Percentiles rank a stretch among this genome's conserved stretches.
Conservation (phyloP, 1,139 yeast genomes). For the Williopsis jadinii region DNA sequence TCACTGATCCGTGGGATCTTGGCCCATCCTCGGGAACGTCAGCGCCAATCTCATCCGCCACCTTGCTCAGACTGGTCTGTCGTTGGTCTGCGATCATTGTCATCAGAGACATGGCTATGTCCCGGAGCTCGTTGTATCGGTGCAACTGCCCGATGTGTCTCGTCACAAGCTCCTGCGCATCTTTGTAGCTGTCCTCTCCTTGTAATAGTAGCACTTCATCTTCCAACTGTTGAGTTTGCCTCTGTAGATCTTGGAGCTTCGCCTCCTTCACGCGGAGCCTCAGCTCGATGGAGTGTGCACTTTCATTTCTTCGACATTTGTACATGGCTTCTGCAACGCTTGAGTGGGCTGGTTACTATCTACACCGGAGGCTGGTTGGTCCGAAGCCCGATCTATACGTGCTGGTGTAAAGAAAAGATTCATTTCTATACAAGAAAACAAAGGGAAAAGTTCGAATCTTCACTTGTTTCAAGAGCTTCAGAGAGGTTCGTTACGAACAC, state of each 20-base stretch:
- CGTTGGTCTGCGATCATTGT: constrained; percentile 47
- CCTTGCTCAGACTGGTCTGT: constrained; percentile 34
- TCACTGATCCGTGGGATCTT: no score
- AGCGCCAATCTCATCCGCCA: constrained; percentile 30
- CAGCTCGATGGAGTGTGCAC: no score
- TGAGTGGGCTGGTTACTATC: no score
- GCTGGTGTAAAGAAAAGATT: no score
- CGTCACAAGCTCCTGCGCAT: constrained; percentile 26
- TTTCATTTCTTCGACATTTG: no score
- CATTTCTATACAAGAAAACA: no score
- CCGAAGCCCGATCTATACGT: no score
- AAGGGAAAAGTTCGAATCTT: no score
- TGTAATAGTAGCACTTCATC: not conserved
- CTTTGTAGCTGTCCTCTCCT: not conserved
- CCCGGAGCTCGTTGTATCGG: constrained; percentile 43
- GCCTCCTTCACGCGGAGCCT: constrained; percentile 2
- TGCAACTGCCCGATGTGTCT: constrained; percentile 37
- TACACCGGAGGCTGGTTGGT: no score
- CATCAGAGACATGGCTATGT: constrained; percentile 41
- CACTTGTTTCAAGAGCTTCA: no score
- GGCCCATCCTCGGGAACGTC: not conserved
- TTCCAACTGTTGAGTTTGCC: constrained; percentile 4
- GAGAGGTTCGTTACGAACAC: constrained; percentile 2
- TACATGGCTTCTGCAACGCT: no score
- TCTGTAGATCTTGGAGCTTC: constrained; percentile 3